phyloP scores from a whole-genome alignment of 192 early-diverging fungal species.

The Gigaspora rosea region DNA sequence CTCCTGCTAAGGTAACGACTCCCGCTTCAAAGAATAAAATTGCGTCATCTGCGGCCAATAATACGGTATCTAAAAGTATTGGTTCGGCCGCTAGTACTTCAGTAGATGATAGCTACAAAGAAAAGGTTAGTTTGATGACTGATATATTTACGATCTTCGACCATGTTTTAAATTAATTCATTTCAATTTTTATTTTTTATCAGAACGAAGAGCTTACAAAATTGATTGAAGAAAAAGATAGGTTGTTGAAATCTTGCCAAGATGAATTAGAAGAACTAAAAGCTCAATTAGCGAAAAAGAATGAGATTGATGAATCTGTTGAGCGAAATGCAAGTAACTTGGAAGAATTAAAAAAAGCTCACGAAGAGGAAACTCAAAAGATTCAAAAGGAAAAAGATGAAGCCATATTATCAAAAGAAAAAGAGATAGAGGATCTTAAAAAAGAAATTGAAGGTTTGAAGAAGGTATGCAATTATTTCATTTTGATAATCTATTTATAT shows the following conservation, averaged over 20 bases:
- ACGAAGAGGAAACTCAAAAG: constrained; percentile 24
- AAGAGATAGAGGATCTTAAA: not conserved
- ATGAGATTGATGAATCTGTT: not conserved
- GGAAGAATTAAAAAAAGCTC: constrained; percentile 26
- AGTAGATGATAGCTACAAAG: constrained; percentile 20
- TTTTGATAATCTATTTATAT: not conserved
- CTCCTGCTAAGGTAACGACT: not conserved
- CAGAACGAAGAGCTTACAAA: constrained; percentile 24
- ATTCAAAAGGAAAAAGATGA: constrained; percentile 18
- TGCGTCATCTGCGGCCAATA: not conserved
- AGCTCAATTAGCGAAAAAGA: not conserved
- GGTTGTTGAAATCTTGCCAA: constrained; percentile 7
- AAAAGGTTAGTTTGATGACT: constrained; percentile 25
- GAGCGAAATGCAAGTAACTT: not conserved
- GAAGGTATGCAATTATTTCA: too few species aligned
- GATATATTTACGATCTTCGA: not conserved
- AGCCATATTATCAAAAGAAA: constrained; percentile 21
- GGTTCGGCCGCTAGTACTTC: not conserved
- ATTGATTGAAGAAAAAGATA: constrained; percentile 29
- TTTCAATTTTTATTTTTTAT: not conserved
- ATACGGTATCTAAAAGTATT: not conserved
- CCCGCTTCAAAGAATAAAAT: constrained; percentile 5
- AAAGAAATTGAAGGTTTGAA: not conserved
- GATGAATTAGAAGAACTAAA: constrained; percentile 22
- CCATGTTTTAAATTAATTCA: not conserved